Percentiles rank a stretch among this genome's conserved stretches.
These are phyloP conservation scores for Saprolegnia diclina DNA, from an alignment of 352 stramenopile species.

Conservation along the genomic window DNA sequence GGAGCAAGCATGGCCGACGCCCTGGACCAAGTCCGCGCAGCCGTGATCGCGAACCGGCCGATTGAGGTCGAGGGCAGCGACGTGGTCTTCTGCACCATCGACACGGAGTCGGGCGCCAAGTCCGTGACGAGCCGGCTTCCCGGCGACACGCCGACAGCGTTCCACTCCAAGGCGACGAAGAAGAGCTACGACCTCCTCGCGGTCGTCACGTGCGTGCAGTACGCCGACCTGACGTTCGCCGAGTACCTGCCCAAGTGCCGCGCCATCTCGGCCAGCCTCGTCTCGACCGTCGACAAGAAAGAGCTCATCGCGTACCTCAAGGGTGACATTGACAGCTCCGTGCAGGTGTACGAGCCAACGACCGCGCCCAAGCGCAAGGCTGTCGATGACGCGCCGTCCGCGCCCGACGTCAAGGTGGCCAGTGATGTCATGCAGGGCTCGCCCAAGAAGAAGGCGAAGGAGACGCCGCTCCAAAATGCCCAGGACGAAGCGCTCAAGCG, in stretches of 20 bases:
- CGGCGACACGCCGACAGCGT: slow-evolving; percentile 67
- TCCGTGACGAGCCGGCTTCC: slow-evolving; percentile 41
- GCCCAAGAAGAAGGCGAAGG: slow-evolving; percentile 46
- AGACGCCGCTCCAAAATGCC: slow-evolving; percentile 20
- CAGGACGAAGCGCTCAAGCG: slow-evolving; percentile 51
- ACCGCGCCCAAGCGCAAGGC: slow-evolving; percentile 26
- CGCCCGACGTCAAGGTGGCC: slow-evolving; percentile 29
- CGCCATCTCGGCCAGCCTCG: slow-evolving; percentile 65
- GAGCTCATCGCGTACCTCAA: slow-evolving; percentile 81
- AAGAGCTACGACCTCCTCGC: slow-evolving; percentile 80
- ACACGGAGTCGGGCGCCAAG: slow-evolving; percentile 31
- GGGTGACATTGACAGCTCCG: slow-evolving; percentile 70
- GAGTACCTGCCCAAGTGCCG: slow-evolving; percentile 84
- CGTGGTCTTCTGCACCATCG: slow-evolving; percentile 52
- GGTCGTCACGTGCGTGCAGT: slow-evolving; percentile 75
- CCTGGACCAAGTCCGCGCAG: slow-evolving; percentile 17
- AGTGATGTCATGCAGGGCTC: slow-evolving; percentile 26
- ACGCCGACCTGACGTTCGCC: slow-evolving; percentile 62
- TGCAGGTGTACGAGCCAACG: slow-evolving; percentile 45
- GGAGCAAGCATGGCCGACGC: slow-evolving; percentile 6
- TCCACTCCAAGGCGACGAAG: slow-evolving; percentile 75
- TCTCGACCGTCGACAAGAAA: slow-evolving; percentile 85
- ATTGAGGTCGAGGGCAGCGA: slow-evolving; percentile 50
- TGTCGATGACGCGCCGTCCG: slow-evolving; percentile 3
- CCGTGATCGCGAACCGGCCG: slow-evolving; percentile 26